Base-by-base conservation (phyloP, 495 filamentous ascomycete species). In the Annulohypoxylon stygium region DNA sequence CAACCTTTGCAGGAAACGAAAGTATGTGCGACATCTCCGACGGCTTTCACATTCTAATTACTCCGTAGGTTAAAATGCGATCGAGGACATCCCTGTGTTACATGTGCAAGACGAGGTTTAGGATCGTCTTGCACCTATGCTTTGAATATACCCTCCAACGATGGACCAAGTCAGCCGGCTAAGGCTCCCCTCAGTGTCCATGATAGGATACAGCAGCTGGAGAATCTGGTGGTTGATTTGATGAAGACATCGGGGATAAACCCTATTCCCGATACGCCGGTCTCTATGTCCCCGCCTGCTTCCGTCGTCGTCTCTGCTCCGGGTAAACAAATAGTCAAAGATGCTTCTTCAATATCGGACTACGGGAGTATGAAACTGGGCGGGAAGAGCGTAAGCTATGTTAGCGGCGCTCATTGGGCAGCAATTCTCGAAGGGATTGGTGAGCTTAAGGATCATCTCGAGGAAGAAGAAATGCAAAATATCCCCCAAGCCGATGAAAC, bases 401-500 rank as follows among this genome's bases (percentile, higher is more conserved):
- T 53, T 2, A 53, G 48, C 23, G 26, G 48, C 23, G 48, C 11
- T 30, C 48, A 53, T 20, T 53, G 48, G 48, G 48, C 48, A 2
- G 48, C 48, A 1, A 30, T 53, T 30, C 48, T 53, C 11, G 48
- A 53, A 26, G 25, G 48, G 20, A 53, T 53, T 23, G 20, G 20
- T n/a, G 48, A 53, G 25, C 48, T 53, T 0, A 53, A 53, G 23
- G 48, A 53, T 53, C 48, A 53, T 53, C 25, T 26, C 25, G 48
- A 53, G 48, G 25, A 53, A 10, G 48, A 53, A 30, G 25, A 53
- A 8, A 18, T 16, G n/a, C 43, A 47, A 47, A 47, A 47, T 47
- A 47, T 12, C 5, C n/a, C 18, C 5, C 43, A 53, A 8, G 20
- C 8, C 23, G 26, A 11, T 11, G 25, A 53, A 25, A 25, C 25